Evolutionary conservation across 2,329 filamentous ascomycete species (phyloP).

Genomic region (Ceratocystis cubensis): DNA sequence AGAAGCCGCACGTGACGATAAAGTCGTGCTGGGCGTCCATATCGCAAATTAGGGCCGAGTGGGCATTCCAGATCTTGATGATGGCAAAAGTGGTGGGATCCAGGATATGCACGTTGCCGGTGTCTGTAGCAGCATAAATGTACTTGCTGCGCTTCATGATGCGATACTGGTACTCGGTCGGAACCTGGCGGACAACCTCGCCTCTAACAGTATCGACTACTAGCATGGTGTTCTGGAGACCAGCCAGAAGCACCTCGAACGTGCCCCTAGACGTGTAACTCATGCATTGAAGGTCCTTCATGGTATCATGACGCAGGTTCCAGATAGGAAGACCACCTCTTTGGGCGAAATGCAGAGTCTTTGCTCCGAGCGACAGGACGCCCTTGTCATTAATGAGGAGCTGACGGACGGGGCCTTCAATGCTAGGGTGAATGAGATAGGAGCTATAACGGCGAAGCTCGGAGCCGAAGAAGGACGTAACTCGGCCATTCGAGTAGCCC

Average conservation of each 20-base stretch:
- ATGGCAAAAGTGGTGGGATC: constrained; percentile 67
- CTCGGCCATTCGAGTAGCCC: constrained; percentile 60
- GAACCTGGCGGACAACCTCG: constrained; percentile 55
- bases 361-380: constrained; percentile 69
- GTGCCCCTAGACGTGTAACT: constrained; percentile 82
- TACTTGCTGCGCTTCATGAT: constrained; percentile 86
- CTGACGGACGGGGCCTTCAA: constrained; percentile 72
- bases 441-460: constrained; percentile 85
- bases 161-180: constrained; percentile 65
- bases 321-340: constrained; percentile 74
- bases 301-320: constrained; percentile 50
- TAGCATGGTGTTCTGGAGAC: constrained; percentile 77
- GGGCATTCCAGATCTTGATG: constrained; percentile 80
- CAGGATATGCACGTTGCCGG: constrained; percentile 72
- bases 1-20: constrained; percentile 89
- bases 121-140: constrained; percentile 80
- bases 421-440: constrained; percentile 61
- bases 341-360: constrained; percentile 77
- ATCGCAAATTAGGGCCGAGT: constrained; percentile 79
- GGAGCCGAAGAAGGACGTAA: constrained; percentile 75
- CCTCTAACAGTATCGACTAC: constrained; percentile 59
- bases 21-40: constrained; percentile 97
- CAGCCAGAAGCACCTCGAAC: constrained; percentile 73
- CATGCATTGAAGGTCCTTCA: constrained; percentile 87
- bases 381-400: constrained; percentile 86